phyloP scores from a whole-genome alignment of 1,139 yeast genomes.

The Hansenula lynferdii region DNA sequence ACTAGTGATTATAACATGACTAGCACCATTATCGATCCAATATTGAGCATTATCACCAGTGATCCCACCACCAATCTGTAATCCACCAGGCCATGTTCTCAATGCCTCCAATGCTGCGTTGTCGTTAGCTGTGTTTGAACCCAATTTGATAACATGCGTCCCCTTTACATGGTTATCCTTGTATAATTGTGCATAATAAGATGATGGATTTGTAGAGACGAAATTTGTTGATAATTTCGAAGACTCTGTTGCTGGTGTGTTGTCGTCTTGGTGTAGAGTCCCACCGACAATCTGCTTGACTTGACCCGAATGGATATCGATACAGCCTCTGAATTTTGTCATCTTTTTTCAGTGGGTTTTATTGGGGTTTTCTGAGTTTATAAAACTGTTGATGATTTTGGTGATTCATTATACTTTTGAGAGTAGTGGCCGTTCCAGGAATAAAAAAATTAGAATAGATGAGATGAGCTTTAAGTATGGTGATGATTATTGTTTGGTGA shows the following conservation, averaged over 20 bases:
- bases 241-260: slow-evolving; percentile 19
- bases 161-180: slow-evolving; percentile 53
- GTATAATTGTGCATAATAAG: slow-evolving; percentile 75
- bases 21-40: slow-evolving; percentile 70
- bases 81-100: slow-evolving; percentile 60
- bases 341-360: no score
- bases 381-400: no score
- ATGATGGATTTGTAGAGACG: slow-evolving; percentile 70
- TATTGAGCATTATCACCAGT: slow-evolving; percentile 60
- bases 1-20: slow-evolving; percentile 88
- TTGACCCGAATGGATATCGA: slow-evolving; percentile 89
- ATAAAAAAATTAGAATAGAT: not conserved
- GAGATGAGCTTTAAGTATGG: not conserved
- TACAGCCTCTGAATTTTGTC: slow-evolving; percentile 93
- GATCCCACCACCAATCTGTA: slow-evolving; percentile 95
- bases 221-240: slow-evolving; percentile 54
- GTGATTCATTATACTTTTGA: no score
- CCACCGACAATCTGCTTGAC: slow-evolving; percentile 98
- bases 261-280: slow-evolving; percentile 57
- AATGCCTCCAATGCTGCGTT: slow-evolving; percentile 78
- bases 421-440: slow-evolving; percentile 1
- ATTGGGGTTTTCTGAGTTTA: no score
- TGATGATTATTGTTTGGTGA: no score
- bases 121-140: slow-evolving; percentile 71
- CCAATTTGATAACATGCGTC: slow-evolving; percentile 91